Percentiles rank a stretch among this genome's conserved stretches.
phyloP scores from a whole-genome alignment of 1,139 yeast species.

The Yamadazyma friedrichii region DNA sequence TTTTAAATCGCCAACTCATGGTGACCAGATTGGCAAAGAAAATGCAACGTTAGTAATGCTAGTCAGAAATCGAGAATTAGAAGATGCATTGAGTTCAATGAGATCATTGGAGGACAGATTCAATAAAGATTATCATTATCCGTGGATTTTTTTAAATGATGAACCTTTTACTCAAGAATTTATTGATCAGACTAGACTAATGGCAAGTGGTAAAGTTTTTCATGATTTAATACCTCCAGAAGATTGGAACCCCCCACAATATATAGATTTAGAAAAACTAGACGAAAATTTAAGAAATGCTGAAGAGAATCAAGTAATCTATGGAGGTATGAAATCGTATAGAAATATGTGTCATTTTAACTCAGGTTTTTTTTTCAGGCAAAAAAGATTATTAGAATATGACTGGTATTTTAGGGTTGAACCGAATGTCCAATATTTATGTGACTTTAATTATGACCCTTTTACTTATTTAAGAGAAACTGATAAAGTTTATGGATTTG shows the following conservation, averaged over 20 bases:
- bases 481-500: slow-evolving; percentile 43
- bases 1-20: slow-evolving; percentile 26
- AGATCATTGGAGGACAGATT: slow-evolving; percentile 48
- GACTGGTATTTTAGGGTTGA: slow-evolving; percentile 50
- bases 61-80: slow-evolving; percentile 41
- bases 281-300: slow-evolving; percentile 26
- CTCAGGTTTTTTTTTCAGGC: slow-evolving; percentile 45
- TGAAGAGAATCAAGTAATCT: slow-evolving; percentile 24
- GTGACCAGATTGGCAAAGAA: slow-evolving; percentile 41
- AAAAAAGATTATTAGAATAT: slow-evolving; percentile 35
- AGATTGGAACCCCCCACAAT: slow-evolving; percentile 45
- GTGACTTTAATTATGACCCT: slow-evolving; percentile 51
- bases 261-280: slow-evolving; percentile 31
- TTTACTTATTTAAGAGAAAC: slow-evolving; percentile 34
- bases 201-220: slow-evolving; percentile 78
- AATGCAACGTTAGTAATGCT: slow-evolving; percentile 53
- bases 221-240: slow-evolving; percentile 42
- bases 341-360: slow-evolving; percentile 52
- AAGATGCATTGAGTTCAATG: slow-evolving; percentile 43
- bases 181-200: slow-evolving; percentile 60
- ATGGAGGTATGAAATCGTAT: slow-evolving; percentile 42
- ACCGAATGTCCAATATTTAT: slow-evolving; percentile 47
- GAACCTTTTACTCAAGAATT: slow-evolving; percentile 42
- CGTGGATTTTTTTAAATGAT: slow-evolving; percentile 48
- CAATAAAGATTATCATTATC: slow-evolving; percentile 43